Conservation (phyloP, 345 rosid species). For the Aurinia saxatilis region DNA sequence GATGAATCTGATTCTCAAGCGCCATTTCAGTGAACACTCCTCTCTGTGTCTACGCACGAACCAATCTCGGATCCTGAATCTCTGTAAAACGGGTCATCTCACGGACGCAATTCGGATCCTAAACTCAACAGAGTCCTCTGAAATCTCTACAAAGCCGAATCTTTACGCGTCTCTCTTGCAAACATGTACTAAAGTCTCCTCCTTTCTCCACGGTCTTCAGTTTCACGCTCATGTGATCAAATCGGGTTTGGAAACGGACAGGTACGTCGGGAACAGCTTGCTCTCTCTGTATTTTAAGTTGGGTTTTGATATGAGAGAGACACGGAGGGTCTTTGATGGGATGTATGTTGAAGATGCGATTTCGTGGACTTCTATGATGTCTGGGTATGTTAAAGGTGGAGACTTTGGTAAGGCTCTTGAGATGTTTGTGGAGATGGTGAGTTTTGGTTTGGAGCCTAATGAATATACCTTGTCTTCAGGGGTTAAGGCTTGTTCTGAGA, state of each 20-base stretch:
- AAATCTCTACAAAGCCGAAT: slow-evolving; percentile 37
- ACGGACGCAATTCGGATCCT: slow-evolving; percentile 48
- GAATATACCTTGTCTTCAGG: slow-evolving; percentile 68
- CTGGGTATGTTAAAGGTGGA: slow-evolving; percentile 48
- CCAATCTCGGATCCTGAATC: slow-evolving; percentile 36
- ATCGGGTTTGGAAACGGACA: slow-evolving; percentile 70
- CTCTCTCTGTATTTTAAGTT: slow-evolving; percentile 71
- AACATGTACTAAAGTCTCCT: slow-evolving; percentile 48
- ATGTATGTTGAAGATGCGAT: slow-evolving; percentile 53
- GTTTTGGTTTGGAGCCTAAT: slow-evolving; percentile 55
- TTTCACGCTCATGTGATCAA: slow-evolving; percentile 64
- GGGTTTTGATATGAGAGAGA: slow-evolving; percentile 47
- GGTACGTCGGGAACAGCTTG: slow-evolving; percentile 74
- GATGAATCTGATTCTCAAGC: slow-evolving; percentile 45
- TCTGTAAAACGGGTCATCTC: slow-evolving; percentile 53
- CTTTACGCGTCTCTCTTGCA: slow-evolving; percentile 68
- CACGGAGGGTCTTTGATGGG: slow-evolving; percentile 61
- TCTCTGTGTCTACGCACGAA: slow-evolving; percentile 17
- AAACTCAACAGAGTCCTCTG: slow-evolving; percentile 30
- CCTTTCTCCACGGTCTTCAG: slow-evolving; percentile 64
- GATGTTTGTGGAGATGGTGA: slow-evolving; percentile 64
- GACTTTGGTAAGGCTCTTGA: slow-evolving; percentile 47
- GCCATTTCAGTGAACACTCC: slow-evolving; percentile 34
- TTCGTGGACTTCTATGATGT: slow-evolving; percentile 86
- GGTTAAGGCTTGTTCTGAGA: slow-evolving; percentile 69